phyloP scores from a whole-genome alignment of 805 yeast species.

The Starmerella stigmatis region DNA sequence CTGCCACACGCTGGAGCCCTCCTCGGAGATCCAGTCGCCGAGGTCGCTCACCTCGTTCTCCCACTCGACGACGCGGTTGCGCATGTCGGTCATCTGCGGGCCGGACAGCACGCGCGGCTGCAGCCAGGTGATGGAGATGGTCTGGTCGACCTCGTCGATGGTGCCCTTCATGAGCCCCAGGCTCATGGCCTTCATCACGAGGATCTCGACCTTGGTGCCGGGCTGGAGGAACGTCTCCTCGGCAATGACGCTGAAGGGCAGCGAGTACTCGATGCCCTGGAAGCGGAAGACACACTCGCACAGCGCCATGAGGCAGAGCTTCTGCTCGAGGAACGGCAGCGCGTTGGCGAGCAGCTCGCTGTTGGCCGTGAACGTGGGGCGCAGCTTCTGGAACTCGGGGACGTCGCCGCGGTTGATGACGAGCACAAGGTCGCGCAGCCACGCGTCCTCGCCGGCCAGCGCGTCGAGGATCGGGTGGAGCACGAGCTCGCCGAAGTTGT shows the following conservation, averaged over 20 bases:
- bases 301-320: conserved; percentile 83
- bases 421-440: conserved; percentile 64
- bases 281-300: conserved; percentile 74
- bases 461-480: conserved; percentile 70
- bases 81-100: conserved; percentile 69
- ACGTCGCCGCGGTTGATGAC: conserved; percentile 74
- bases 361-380: conserved; percentile 32
- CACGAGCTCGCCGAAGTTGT: conserved; percentile 90
- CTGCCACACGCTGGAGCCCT: conserved; percentile 58
- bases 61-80: conserved; percentile 67
- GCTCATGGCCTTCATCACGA: conserved; percentile 84
- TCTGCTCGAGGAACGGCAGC: conserved; percentile 67
- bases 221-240: conserved; percentile 51
- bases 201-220: conserved; percentile 71
- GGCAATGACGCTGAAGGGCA: conserved; percentile 65
- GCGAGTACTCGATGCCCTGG: conserved; percentile 55
- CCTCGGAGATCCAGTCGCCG: conserved; percentile 47
- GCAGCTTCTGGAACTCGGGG: conserved; percentile 45
- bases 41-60: conserved; percentile 58
- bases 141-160: conserved; percentile 74
- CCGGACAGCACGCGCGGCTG: conserved; percentile 88
- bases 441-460: conserved; percentile 43
- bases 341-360: conserved; percentile 49
- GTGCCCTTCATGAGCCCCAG: conserved; percentile 76
- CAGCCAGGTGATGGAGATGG: conserved; percentile 81